Evolutionary conservation across 495 filamentous ascomycete species (phyloP).

Genomic region (Achaetomiella virescens): DNA sequence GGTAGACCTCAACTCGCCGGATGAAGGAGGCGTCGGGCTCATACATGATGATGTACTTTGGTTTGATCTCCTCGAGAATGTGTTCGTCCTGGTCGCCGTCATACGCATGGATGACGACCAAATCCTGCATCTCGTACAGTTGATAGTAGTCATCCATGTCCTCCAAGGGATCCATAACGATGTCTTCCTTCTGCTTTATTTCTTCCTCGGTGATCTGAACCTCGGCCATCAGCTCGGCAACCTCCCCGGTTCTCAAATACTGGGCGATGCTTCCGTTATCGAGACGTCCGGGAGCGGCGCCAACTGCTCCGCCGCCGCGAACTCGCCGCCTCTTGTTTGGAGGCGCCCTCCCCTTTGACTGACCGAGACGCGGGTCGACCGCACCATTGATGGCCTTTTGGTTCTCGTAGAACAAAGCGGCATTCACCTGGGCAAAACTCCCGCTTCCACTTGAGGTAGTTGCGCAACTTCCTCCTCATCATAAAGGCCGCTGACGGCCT

Average conservation of each 20-base stretch:
- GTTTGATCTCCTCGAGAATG: slow-evolving; percentile 85
- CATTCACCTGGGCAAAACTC: slow-evolving; percentile 80
- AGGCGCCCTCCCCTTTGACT: slow-evolving; percentile 49
- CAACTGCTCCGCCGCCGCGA: slow-evolving; percentile 67
- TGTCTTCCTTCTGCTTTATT: slow-evolving; percentile 68
- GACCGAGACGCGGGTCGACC: slow-evolving; percentile 42
- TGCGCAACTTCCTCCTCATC: slow-evolving; percentile 80
- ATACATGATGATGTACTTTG: slow-evolving; percentile 97
- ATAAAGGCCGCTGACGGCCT: slow-evolving; percentile 73
- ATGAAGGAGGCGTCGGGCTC: slow-evolving; percentile 96
- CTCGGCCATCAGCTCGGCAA: slow-evolving; percentile 54
- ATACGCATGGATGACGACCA: slow-evolving; percentile 87
- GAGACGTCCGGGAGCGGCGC: slow-evolving; percentile 41
- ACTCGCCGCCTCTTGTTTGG: slow-evolving; percentile 83
- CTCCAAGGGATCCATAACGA: slow-evolving; percentile 74
- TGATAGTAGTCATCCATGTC: slow-evolving; percentile 89
- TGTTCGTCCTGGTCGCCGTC: slow-evolving; percentile 92
- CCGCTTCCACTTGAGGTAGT: slow-evolving; percentile 88
- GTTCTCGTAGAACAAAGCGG: slow-evolving; percentile 65
- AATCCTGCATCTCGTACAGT: slow-evolving; percentile 84
- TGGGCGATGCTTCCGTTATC: slow-evolving; percentile 45
- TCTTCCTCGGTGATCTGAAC: slow-evolving; percentile 76
- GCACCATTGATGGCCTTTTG: slow-evolving; percentile 69
- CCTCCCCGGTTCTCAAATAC: slow-evolving; percentile 44
- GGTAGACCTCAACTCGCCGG: slow-evolving; percentile 88